phyloP scores from a whole-genome alignment of 306 rosid genomes.

The Pachyrhizus erosus region DNA sequence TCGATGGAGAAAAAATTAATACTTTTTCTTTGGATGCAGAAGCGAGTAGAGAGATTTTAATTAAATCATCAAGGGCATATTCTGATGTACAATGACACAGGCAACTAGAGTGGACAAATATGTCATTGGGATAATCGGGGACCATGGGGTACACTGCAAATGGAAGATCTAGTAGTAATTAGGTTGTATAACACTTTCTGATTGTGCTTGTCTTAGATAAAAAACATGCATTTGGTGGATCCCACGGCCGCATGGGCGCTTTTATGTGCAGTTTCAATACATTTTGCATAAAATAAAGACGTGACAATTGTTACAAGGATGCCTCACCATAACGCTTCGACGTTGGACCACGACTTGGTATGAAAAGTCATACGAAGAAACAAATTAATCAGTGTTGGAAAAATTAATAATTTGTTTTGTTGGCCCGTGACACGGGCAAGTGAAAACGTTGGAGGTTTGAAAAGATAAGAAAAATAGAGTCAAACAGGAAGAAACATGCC shows the following conservation, averaged over 20 bases:
- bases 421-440: slow-evolving; percentile 19
- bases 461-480: not conserved
- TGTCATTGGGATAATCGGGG: not conserved
- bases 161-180: slow-evolving; percentile 10
- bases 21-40: not conserved
- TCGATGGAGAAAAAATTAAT: not conserved
- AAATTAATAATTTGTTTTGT: not conserved
- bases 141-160: slow-evolving; percentile 13
- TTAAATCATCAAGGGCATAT: not conserved
- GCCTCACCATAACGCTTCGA: slow-evolving; percentile 1
- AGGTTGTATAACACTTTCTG: not conserved
- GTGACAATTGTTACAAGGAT: slow-evolving; percentile 9
- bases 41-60: not conserved
- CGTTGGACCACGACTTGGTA: slow-evolving; percentile 29
- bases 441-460: not conserved
- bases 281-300: not conserved
- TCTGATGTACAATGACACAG: not conserved
- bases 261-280: not conserved
- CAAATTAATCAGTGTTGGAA: slow-evolving; percentile 10
- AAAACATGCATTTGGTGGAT: not conserved
- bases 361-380: slow-evolving; percentile 25
- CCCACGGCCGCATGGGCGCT: not conserved
- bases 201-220: not conserved
- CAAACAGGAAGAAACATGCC: not conserved
- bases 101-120: not conserved